Evolutionary conservation across 352 stramenopile genomes (phyloP).

Genomic region (Phytopythium litorale): DNA sequence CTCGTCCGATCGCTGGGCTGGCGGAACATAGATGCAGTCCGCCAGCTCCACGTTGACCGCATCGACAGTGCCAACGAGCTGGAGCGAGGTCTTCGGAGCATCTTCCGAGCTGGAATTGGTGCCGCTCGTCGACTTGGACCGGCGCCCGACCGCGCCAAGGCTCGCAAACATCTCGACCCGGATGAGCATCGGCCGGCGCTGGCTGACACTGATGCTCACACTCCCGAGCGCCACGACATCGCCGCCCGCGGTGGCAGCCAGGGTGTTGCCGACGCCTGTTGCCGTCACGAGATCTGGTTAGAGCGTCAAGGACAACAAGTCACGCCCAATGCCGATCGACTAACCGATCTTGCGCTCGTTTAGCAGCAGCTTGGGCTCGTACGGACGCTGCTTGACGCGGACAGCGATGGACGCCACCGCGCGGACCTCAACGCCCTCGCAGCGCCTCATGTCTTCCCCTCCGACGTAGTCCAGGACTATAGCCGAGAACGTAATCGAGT

Average conservation of each 20-base stretch:
- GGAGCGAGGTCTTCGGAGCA: neutral
- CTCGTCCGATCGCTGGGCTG: neutral
- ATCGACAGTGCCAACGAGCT: neutral
- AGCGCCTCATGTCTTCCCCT: neutral
- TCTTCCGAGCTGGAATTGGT: neutral
- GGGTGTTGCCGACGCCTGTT: neutral
- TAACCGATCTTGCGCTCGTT: neutral
- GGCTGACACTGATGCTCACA: neutral
- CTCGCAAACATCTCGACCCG: neutral
- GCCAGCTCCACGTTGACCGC: conserved; percentile 3
- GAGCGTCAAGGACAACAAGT: neutral
- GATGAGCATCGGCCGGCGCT: neutral
- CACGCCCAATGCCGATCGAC: neutral
- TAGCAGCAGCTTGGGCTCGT: neutral
- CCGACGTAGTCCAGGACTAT: neutral
- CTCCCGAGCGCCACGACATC: neutral
- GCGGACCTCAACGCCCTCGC: neutral
- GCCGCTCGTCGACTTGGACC: neutral
- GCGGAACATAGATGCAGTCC: neutral
- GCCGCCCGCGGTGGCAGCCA: neutral
- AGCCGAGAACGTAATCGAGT: neutral
- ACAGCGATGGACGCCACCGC: neutral
- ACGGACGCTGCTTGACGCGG: neutral
- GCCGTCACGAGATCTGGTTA: neutral
- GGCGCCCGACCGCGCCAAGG: neutral